These are phyloP conservation scores for Apiospora phragmitis DNA, from an alignment of 2,329 filamentous ascomycete species.

Conservation along the genomic window DNA sequence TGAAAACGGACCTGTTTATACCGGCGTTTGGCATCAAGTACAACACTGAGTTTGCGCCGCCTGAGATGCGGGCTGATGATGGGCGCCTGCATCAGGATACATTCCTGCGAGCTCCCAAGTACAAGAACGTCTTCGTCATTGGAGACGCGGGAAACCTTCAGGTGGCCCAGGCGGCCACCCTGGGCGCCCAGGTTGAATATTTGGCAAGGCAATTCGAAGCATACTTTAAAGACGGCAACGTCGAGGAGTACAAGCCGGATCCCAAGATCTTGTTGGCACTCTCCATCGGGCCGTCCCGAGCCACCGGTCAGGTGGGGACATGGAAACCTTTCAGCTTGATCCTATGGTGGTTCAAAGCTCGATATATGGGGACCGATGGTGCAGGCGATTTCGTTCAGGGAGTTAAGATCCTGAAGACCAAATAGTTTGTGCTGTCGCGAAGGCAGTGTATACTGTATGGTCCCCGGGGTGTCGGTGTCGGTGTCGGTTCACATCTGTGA, in stretches of 20 bases:
- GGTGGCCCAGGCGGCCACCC: conserved; percentile 29
- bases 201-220: conserved; percentile 33
- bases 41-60: conserved; percentile 47
- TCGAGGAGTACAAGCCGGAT: conserved; percentile 32
- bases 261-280: conserved; percentile 35
- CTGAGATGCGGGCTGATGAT: conserved; percentile 33
- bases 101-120: conserved; percentile 35
- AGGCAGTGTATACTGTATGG: not conserved
- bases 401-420: not conserved
- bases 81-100: conserved; percentile 39
- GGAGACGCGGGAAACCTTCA: conserved; percentile 47
- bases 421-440: not conserved
- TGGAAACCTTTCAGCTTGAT: conserved; percentile 40
- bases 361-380: conserved; percentile 31
- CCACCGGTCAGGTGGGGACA: conserved; percentile 38
- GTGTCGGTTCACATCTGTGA: not conserved
- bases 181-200: conserved; percentile 35
- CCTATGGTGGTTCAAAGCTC: conserved; percentile 40
- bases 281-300: conserved; percentile 41
- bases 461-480: not conserved
- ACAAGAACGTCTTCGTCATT: conserved; percentile 44
- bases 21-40: conserved; percentile 45
- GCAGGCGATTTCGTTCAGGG: not conserved
- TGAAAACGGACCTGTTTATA: conserved; percentile 46
- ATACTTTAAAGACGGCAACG: conserved; percentile 31